phyloP scores from a whole-genome alignment of 805 yeast genomes.

The Henningerozyma blattae region DNA sequence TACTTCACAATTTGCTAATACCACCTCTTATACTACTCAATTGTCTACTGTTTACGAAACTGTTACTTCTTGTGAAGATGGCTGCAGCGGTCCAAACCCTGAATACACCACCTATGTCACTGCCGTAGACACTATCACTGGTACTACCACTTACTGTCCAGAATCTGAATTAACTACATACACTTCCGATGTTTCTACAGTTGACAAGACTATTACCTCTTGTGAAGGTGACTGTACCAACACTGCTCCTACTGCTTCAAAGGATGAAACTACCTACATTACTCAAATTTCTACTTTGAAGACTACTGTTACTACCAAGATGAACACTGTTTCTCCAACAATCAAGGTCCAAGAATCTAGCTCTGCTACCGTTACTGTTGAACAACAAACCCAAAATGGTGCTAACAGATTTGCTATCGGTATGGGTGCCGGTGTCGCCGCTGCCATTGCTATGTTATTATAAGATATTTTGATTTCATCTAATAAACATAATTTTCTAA shows the following conservation, averaged over 20 bases:
- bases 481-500: too few species aligned
- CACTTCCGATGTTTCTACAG: conserved; percentile 5
- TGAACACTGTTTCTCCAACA: neutral
- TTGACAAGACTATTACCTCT: conserved; percentile 4
- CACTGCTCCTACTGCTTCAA: neutral
- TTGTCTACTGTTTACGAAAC: neutral
- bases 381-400: conserved; percentile 4
- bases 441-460: conserved; percentile 4
- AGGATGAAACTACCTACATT: conserved; percentile 5
- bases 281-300: conserved; percentile 26
- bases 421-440: conserved; percentile 4
- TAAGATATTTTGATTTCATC: neutral
- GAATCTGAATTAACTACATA: neutral
- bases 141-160: conserved; percentile 1
- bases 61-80: neutral
- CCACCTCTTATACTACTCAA: neutral
- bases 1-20: neutral
- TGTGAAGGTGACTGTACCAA: conserved; percentile 1
- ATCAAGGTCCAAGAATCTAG: neutral
- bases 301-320: neutral
- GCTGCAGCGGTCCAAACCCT: neutral
- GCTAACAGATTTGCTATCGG: conserved; percentile 3
- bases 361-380: conserved; percentile 1
- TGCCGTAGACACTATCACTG: conserved; percentile 10
- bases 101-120: neutral